Conservation (phyloP, 2,329 filamentous ascomycete species). For the Dactylellina parvicollis region DNA sequence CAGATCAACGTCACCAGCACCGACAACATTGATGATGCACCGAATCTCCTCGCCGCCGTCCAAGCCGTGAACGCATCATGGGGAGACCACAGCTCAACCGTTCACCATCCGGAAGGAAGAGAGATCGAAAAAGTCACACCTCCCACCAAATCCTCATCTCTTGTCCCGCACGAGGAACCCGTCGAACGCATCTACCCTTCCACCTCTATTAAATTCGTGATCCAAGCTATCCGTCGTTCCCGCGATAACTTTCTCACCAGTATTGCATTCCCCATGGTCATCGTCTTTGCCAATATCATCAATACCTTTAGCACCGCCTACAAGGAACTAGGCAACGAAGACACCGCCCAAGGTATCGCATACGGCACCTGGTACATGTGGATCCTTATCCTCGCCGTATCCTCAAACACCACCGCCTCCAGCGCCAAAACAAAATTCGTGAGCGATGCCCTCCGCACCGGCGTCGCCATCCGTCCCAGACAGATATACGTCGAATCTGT, state of each 20-base stretch:
- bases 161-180: background rate
- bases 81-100: background rate
- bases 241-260: constrained; percentile 55
- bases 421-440: constrained; percentile 45
- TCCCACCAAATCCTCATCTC: background rate
- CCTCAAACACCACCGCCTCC: constrained; percentile 55
- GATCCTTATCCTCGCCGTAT: constrained; percentile 55
- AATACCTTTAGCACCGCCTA: constrained; percentile 55
- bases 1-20: background rate
- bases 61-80: background rate
- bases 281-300: constrained; percentile 55
- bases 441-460: constrained; percentile 54
- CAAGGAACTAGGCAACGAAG: constrained; percentile 54
- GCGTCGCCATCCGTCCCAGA: constrained; percentile 4
- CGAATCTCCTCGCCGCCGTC: background rate
- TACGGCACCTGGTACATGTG: constrained; percentile 57
- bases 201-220: constrained; percentile 11
- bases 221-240: constrained; percentile 54
- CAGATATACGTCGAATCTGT: constrained; percentile 21
- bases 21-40: background rate
- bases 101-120: background rate
- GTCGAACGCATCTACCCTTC: background rate
- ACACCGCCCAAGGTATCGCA: constrained; percentile 53
- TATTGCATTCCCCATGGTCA: constrained; percentile 53
- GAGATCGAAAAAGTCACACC: constrained; percentile 15